These are phyloP conservation scores for Stylonectria norvegica DNA, from an alignment of 2,329 filamentous ascomycete species.

Conservation along the genomic window DNA sequence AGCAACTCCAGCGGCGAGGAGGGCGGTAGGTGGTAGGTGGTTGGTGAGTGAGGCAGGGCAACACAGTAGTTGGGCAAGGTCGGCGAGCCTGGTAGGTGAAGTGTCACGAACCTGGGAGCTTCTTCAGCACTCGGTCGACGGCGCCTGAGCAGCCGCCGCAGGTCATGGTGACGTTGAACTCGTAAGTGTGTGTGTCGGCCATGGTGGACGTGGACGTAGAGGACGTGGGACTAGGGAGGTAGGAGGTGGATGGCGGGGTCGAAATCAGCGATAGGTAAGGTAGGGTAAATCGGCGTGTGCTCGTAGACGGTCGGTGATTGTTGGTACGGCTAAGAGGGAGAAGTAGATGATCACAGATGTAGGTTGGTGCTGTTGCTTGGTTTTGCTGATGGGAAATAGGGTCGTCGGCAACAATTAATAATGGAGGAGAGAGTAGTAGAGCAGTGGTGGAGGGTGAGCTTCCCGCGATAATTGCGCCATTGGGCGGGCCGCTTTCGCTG, in stretches of 20 bases:
- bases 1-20: slow-evolving; percentile 5
- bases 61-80: neutral
- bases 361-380: neutral
- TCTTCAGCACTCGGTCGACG: slow-evolving; percentile 86
- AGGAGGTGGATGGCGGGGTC: too few species aligned
- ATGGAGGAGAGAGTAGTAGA: slow-evolving; percentile 9
- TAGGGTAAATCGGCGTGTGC: too few species aligned
- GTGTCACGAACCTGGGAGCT: slow-evolving; percentile 69
- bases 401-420: slow-evolving; percentile 22
- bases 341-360: too few species aligned
- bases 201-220: slow-evolving; percentile 51
- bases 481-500: slow-evolving; percentile 30
- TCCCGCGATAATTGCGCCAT: slow-evolving; percentile 28
- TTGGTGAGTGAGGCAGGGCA: neutral
- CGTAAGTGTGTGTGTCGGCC: slow-evolving; percentile 81
- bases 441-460: slow-evolving; percentile 1
- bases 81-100: neutral
- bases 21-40: neutral
- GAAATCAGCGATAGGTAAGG: too few species aligned
- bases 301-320: too few species aligned
- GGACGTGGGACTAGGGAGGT: too few species aligned
- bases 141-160: slow-evolving; percentile 96
- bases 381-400: slow-evolving; percentile 3
- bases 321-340: too few species aligned
- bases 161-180: slow-evolving; percentile 91